phyloP scores from a whole-genome alignment of 306 rosid species.

The Trifolium repens region DNA sequence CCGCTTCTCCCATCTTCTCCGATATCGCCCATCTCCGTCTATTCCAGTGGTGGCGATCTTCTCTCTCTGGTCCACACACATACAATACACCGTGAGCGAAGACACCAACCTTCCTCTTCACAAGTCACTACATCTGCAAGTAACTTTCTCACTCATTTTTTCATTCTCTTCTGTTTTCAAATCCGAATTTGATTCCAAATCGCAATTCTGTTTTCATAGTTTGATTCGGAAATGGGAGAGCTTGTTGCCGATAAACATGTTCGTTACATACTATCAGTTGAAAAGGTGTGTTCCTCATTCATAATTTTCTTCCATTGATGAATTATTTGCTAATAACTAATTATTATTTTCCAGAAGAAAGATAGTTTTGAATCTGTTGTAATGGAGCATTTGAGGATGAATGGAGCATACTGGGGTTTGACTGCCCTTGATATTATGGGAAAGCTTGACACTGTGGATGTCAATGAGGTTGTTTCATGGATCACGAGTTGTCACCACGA shows the following conservation, averaged over 20 bases:
- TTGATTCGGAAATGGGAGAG: slow-evolving; percentile 60
- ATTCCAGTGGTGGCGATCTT: too few species aligned
- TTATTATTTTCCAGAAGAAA: slow-evolving; percentile 59
- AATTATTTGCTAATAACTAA: slow-evolving; percentile 12
- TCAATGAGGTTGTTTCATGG: slow-evolving; percentile 77
- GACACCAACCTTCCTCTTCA: neutral
- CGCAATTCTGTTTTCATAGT: too few species aligned
- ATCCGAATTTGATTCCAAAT: too few species aligned
- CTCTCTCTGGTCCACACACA: too few species aligned
- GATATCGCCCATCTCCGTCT: too few species aligned
- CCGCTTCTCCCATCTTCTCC: too few species aligned
- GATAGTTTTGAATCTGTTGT: slow-evolving; percentile 77
- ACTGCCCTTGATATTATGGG: slow-evolving; percentile 76
- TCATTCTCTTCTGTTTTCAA: too few species aligned
- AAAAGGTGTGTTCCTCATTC: slow-evolving; percentile 58
- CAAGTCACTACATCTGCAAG: neutral
- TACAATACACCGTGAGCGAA: too few species aligned
- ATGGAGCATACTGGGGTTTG: slow-evolving; percentile 93
- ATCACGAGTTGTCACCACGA: slow-evolving; percentile 76
- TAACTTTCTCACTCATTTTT: neutral
- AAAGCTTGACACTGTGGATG: slow-evolving; percentile 69
- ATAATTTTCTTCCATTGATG: neutral
- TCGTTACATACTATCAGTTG: slow-evolving; percentile 64
- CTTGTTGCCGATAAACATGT: slow-evolving; percentile 76
- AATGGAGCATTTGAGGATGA: slow-evolving; percentile 91